Percentiles rank a stretch among this genome's conserved stretches.
These are phyloP conservation scores for Silybum marianum DNA, from an alignment of 129 eudicot species.

Conservation along the genomic window DNA sequence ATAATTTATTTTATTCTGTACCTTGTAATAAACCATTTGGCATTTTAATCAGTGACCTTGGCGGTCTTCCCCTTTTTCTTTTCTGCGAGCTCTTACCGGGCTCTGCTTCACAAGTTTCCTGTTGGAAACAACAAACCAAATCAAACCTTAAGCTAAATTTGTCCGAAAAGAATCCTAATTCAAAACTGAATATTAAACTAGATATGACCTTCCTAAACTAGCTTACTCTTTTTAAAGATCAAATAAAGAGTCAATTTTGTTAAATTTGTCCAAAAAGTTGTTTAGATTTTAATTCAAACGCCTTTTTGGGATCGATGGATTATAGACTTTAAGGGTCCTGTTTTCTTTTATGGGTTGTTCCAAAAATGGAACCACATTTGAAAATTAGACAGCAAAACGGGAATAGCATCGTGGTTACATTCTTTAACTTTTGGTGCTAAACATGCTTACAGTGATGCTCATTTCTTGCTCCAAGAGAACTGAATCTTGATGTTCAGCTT, in stretches of 20 bases:
- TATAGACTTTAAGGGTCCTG: not conserved
- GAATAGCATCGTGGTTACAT: not conserved
- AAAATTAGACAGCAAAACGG: not conserved
- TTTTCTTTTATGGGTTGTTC: not conserved
- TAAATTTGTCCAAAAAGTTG: not conserved
- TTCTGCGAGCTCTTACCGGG: not conserved
- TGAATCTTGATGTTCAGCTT: not conserved
- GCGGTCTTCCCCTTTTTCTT: constrained; percentile 23
- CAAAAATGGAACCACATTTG: not conserved
- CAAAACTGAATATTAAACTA: not conserved
- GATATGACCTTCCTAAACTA: constrained; percentile 10
- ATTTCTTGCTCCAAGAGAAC: not conserved
- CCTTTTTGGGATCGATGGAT: not conserved
- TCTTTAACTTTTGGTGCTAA: not conserved
- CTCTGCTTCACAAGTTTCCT: constrained; percentile 19
- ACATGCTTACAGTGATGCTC: not conserved
- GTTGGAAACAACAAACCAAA: not conserved
- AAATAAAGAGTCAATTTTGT: not conserved
- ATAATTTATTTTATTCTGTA: not conserved
- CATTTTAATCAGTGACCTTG: not conserved
- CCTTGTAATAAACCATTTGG: constrained; percentile 8
- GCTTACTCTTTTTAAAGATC: not conserved
- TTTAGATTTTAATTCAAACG: not conserved
- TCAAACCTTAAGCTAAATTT: not conserved
- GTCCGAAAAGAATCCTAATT: not conserved